A percentile compares a stretch with the other conserved stretches of the same genome.
These are phyloP conservation scores for Globomyces pollinis-pini DNA, from an alignment of 192 early-diverging fungal species.

Conservation along the genomic window DNA sequence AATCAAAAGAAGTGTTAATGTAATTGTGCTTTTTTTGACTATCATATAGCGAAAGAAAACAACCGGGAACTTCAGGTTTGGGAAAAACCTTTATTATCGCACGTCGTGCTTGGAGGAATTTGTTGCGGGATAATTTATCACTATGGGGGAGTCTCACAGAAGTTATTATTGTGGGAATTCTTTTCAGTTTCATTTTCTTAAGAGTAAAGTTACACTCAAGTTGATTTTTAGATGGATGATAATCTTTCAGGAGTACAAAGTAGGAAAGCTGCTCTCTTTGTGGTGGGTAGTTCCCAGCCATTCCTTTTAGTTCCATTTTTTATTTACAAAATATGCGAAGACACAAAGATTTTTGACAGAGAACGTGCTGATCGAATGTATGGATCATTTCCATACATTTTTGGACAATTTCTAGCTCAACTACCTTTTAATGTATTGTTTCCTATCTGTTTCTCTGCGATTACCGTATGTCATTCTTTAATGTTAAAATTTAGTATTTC, in stretches of 20 bases:
- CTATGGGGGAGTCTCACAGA: constrained; percentile 37
- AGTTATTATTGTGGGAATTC: constrained; percentile 21
- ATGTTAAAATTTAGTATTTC: no score
- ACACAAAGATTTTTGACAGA: constrained; percentile 40
- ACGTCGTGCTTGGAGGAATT: constrained; percentile 23
- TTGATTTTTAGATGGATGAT: no score
- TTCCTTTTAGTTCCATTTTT: constrained; percentile 37
- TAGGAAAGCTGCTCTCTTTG: constrained; percentile 24
- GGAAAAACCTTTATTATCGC: constrained; percentile 26
- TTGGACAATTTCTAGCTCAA: constrained; percentile 31
- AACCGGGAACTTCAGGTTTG: no score
- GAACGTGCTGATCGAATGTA: constrained; percentile 45
- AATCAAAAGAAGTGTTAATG: no score
- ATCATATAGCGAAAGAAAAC: no score
- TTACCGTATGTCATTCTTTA: no score
- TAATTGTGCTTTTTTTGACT: no score
- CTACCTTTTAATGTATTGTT: constrained; percentile 21
- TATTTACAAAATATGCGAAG: constrained; percentile 30
- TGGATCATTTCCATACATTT: constrained; percentile 33
- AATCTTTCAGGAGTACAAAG: constrained; percentile 25
- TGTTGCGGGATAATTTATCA: constrained; percentile 30
- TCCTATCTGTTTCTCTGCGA: constrained; percentile 17
- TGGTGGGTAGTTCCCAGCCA: constrained; percentile 20
- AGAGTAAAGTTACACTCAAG: no score
- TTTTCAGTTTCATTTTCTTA: constrained; percentile 34